These are phyloP conservation scores for Celoporthe dispersa DNA, from an alignment of 2,329 filamentous ascomycete genomes.

Conservation along the genomic window DNA sequence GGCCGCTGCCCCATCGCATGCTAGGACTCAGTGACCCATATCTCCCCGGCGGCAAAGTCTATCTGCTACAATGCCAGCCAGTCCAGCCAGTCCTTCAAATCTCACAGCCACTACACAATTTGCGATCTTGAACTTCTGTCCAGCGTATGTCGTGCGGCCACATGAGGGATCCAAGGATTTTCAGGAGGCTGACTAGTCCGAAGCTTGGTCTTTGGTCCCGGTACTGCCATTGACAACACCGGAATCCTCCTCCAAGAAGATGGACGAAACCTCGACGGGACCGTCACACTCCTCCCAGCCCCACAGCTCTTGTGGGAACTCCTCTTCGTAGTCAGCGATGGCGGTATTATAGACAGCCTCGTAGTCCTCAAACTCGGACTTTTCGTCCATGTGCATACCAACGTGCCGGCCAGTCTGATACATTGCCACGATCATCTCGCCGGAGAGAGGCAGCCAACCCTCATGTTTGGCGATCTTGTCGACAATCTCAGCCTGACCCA, in stretches of 20 bases:
- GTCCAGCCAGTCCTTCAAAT: background rate
- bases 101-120: background rate
- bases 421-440: constrained; percentile 23
- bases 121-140: background rate
- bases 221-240: constrained; percentile 9
- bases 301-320: constrained; percentile 22
- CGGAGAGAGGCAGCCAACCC: constrained; percentile 18
- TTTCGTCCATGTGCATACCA: constrained; percentile 11
- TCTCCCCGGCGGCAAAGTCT: background rate
- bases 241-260: constrained; percentile 10
- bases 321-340: constrained; percentile 15
- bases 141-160: constrained; percentile 24
- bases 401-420: constrained; percentile 18
- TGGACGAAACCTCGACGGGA: background rate
- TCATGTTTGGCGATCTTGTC: constrained; percentile 9
- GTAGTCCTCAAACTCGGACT: constrained; percentile 26
- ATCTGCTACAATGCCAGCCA: background rate
- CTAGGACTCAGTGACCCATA: background rate
- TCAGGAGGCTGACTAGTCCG: background rate
- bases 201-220: background rate
- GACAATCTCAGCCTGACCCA: constrained; percentile 22
- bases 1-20: background rate
- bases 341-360: constrained; percentile 9
- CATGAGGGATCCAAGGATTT: constrained; percentile 37
- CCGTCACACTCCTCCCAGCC: constrained; percentile 17